phyloP scores from a whole-genome alignment of 2,329 filamentous ascomycete species.

The Penicillium sp. region DNA sequence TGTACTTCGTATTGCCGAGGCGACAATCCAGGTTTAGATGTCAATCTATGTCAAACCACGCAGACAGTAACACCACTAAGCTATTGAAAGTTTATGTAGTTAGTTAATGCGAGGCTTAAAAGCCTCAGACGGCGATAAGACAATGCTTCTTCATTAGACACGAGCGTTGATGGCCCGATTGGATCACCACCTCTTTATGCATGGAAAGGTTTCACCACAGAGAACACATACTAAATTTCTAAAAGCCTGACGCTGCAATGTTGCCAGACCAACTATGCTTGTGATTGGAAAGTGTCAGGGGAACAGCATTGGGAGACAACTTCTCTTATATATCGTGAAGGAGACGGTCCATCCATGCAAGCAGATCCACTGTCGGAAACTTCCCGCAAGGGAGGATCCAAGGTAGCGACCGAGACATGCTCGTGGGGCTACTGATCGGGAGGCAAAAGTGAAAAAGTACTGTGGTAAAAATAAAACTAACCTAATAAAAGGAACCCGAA shows the following conservation, averaged over 20 bases:
- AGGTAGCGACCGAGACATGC: conserved; percentile 1
- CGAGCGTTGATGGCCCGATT: background rate
- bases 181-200: background rate
- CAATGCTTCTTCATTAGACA: background rate
- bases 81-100: background rate
- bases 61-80: background rate
- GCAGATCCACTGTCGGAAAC: background rate
- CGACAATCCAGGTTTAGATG: background rate
- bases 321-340: background rate
- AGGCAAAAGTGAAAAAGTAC: background rate
- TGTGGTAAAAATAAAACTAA: background rate
- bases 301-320: background rate
- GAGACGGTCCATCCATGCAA: background rate
- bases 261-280: background rate
- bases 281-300: background rate
- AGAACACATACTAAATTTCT: background rate
- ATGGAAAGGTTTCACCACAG: background rate
- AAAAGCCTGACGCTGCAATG: background rate
- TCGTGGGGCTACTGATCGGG: conserved; percentile 1
- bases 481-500: too few relatives aligned
- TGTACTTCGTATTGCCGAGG: background rate
- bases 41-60: background rate
- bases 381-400: conserved; percentile 3
- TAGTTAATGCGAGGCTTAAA: too few relatives aligned
- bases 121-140: background rate